These are phyloP conservation scores for Candida palmyrensis DNA, from an alignment of 805 yeast species.

Conservation along the genomic window DNA sequence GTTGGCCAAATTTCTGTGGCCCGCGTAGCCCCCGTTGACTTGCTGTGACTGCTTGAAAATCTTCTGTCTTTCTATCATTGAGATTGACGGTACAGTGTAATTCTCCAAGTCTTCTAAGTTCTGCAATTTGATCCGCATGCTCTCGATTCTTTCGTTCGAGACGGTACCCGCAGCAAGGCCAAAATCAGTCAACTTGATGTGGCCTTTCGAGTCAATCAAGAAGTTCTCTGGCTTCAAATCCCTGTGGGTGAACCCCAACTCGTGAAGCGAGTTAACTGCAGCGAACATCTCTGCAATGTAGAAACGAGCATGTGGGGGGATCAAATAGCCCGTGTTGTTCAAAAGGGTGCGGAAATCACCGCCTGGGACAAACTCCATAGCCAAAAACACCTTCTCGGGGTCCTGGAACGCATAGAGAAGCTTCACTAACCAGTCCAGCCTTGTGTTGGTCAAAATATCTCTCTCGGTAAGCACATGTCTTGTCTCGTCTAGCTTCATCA, in stretches of 20 bases:
- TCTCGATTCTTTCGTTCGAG: conserved; percentile 86
- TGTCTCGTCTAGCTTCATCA: conserved; percentile 89
- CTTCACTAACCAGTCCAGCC: conserved; percentile 95
- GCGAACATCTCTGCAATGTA: conserved; percentile 95
- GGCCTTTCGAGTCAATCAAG: conserved; percentile 84
- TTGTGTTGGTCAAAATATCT: conserved; percentile 92
- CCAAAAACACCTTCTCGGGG: conserved; percentile 79
- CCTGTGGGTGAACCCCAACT: conserved; percentile 93
- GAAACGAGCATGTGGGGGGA: conserved; percentile 93
- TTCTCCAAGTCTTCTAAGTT: conserved; percentile 69
- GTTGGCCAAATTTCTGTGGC: conserved; percentile 82
- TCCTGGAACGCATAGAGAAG: conserved; percentile 94
- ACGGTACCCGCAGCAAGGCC: conserved; percentile 97
- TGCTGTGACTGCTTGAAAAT: conserved; percentile 72
- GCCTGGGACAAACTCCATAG: conserved; percentile 99
- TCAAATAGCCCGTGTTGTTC: conserved; percentile 87
- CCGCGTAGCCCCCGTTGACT: conserved; percentile 8
- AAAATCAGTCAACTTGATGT: conserved; percentile 90
- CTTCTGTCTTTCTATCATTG: conserved; percentile 82
- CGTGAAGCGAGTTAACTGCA: conserved; percentile 89
- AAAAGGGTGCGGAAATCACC: conserved; percentile 95
- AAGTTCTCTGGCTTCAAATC: conserved; percentile 96
- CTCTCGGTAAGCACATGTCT: conserved; percentile 94
- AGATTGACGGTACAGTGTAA: conserved; percentile 57
- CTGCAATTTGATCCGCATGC: conserved; percentile 68